phyloP scores from a whole-genome alignment of 2,329 filamentous ascomycete species.

The Aspergillus neotritici region DNA sequence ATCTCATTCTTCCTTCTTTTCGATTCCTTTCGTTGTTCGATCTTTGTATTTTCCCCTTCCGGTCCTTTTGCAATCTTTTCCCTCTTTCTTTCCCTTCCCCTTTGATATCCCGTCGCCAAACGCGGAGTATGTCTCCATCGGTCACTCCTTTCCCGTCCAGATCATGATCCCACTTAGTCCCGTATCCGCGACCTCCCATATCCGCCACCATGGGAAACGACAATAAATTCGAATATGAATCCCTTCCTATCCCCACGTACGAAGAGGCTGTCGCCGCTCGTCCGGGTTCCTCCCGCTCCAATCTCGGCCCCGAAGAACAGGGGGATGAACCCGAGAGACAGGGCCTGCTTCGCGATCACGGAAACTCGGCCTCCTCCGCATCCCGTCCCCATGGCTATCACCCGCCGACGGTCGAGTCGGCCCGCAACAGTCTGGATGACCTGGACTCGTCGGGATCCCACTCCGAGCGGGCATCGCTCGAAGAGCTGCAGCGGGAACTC shows the following conservation, averaged over 20 bases:
- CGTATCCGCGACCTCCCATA: conserved; percentile 22
- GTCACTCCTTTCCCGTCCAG: conserved; percentile 29
- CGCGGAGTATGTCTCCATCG: conserved; percentile 26
- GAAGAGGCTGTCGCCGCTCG: conserved; percentile 68
- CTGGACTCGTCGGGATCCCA: conserved; percentile 51
- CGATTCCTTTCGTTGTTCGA: background rate
- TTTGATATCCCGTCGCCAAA: conserved; percentile 4
- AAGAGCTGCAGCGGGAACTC: conserved; percentile 71
- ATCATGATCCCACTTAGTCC: conserved; percentile 36
- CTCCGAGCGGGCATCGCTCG: conserved; percentile 51
- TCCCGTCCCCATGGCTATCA: conserved; percentile 59
- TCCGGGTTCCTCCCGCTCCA: conserved; percentile 46
- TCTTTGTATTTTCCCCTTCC: background rate
- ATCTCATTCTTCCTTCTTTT: too few species aligned
- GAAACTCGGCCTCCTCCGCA: conserved; percentile 31
- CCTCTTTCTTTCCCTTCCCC: conserved; percentile 7
- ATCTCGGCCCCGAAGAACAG: conserved; percentile 53
- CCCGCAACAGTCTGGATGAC: conserved; percentile 57
- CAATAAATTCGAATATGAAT: conserved; percentile 55
- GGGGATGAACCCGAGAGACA: conserved; percentile 70
- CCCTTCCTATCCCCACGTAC: conserved; percentile 72
- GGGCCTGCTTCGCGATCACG: conserved; percentile 59
- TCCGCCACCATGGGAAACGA: conserved; percentile 40
- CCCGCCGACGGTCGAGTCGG: conserved; percentile 76
- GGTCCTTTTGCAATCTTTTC: conserved; percentile 3